These are phyloP conservation scores for Prunus davidiana DNA, from an alignment of 306 rosid genomes.

Conservation along the genomic window DNA sequence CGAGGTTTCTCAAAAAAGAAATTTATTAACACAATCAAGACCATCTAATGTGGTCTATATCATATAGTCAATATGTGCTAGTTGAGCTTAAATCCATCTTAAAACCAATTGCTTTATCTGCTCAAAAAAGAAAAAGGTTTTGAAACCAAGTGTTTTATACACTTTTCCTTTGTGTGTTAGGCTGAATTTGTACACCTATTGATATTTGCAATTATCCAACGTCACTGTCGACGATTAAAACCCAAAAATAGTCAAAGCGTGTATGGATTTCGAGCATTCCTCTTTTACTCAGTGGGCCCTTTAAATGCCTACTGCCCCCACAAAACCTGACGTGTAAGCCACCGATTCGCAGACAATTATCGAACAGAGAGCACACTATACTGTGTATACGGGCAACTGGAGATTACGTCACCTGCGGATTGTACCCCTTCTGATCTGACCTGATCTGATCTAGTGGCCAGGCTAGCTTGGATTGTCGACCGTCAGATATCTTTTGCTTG, in stretches of 20 bases:
- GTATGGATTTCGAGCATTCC: neutral
- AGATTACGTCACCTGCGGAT: conserved; percentile 38
- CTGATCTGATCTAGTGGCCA: neutral
- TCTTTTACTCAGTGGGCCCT: neutral
- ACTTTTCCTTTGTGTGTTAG: no score
- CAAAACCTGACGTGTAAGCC: conserved; percentile 5
- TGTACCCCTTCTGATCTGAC: conserved; percentile 7
- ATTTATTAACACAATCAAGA: no score
- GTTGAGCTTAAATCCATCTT: no score
- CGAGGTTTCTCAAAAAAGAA: no score
- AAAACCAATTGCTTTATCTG: no score
- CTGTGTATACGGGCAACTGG: conserved; percentile 9
- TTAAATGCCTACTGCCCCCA: neutral
- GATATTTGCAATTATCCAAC: neutral
- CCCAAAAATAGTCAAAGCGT: neutral
- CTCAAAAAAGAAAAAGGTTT: no score
- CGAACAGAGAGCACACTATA: conserved; percentile 16
- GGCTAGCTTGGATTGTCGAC: conserved; percentile 20
- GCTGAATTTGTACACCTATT: no score
- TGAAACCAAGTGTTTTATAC: no score
- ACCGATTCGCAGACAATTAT: neutral
- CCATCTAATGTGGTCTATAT: no score
- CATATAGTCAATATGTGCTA: no score
- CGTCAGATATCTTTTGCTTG: conserved; percentile 39
- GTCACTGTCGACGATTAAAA: neutral